Evolutionary conservation across 139 green algal genomes (phyloP), one percentile per base, ranked within the genome.

Genomic region (Chlorella sp.): DNA sequence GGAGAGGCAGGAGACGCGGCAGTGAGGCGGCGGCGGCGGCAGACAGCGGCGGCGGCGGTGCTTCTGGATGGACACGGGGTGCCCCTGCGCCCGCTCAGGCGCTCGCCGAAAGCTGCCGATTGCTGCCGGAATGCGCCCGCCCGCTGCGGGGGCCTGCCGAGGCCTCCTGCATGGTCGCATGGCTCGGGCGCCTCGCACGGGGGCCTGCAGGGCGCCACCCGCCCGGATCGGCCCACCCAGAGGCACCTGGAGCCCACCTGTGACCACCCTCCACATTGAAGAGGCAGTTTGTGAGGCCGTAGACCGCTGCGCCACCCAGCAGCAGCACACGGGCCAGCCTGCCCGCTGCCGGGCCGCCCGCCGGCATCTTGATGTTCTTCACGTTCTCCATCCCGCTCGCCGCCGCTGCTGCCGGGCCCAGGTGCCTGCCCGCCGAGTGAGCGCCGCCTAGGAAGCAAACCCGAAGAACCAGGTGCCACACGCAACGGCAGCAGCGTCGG

Each of bases 221-320:
- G 51, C 51, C 11, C 51, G 24, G 51, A 60, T 60, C 51, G 51
- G 51, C 51, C 51, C 51, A 60, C 51, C 51, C 51, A 60, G 51
- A 24, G 51, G 51, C 51, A 3, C 2, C 51, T 24, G 51, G 51
- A 60, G 7, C 28, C 70, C 67, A 87, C 86, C 86, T 89, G 88
- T 99, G 96, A 65, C 97, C 97, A 82, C 97, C 97, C 87, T 99
- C 97, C 51, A 99, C 97, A 87, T 99, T 99, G 90, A 99, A 99
- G 8, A 99, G 78, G 70, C 86, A 94, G 90, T 99, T 96, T 6
- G 91, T 87, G 36, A 87, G 75, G 28, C 90, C 94, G 76, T 96
- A 99, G 0, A 93, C 74, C 22, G 85, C 87, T n/a, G 90, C 91
- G 28, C 89, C 91, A 4, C 91, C 91, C 13, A 93, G 28, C 8